Percentiles rank a stretch among this genome's conserved stretches.
phyloP scores from a whole-genome alignment of 2,329 filamentous ascomycete species.

The Curvularia verruculosa region DNA sequence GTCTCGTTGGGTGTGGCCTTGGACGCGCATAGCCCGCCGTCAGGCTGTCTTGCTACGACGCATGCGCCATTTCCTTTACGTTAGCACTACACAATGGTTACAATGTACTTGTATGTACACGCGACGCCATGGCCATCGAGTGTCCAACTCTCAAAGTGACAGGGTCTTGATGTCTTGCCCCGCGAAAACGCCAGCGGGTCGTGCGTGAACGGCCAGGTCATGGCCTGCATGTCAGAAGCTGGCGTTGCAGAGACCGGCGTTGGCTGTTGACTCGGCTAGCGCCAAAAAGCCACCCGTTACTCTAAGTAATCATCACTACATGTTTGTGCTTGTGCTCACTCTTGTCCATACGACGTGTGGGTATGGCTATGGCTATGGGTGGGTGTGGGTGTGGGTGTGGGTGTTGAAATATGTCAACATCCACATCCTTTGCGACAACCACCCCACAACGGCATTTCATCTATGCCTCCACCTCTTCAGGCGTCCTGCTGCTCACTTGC shows the following conservation, averaged over 20 bases:
- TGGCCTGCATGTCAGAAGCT: constrained; percentile 6
- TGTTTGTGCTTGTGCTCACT: not conserved
- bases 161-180: constrained; percentile 7
- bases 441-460: no score
- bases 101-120: no score
- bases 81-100: no score
- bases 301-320: not conserved
- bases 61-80: no score
- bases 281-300: not conserved
- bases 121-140: not conserved
- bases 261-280: not conserved
- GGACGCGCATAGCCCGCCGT: no score
- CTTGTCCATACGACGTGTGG: no score
- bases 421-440: not conserved
- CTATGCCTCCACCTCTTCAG: not conserved
- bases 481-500: not conserved
- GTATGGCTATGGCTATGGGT: no score
- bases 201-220: constrained; percentile 4
- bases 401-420: not conserved
- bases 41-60: no score
- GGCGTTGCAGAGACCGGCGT: not conserved
- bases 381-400: no score
- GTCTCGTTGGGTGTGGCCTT: not conserved
- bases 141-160: no score
- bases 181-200: constrained; percentile 4